Evolutionary conservation across 2,329 filamentous ascomycete genomes (phyloP).

Genomic region (Xylaria hypoxylon): DNA sequence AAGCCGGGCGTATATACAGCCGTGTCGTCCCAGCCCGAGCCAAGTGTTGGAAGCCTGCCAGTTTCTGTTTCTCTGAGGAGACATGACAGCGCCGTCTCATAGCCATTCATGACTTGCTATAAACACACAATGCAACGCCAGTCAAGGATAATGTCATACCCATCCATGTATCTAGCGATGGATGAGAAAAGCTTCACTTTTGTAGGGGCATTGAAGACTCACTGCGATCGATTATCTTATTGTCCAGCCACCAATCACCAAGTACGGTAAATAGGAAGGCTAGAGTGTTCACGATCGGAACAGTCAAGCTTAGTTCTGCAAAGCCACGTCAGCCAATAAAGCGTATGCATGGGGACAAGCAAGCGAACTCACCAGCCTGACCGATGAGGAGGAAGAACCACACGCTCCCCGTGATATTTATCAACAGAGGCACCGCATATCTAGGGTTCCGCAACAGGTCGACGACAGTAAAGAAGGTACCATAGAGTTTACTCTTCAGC

Average conservation of each 20-base stretch:
- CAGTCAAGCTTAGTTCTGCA: constrained; percentile 88
- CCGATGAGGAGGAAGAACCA: constrained; percentile 98
- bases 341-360: not conserved
- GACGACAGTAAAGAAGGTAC: constrained; percentile 77
- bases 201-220: constrained; percentile 49
- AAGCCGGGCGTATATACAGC: not conserved
- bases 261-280: constrained; percentile 96
- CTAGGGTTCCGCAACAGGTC: constrained; percentile 84
- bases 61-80: not conserved
- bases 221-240: constrained; percentile 88
- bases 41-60: not conserved
- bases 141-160: constrained; percentile 48
- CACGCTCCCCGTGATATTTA: constrained; percentile 92
- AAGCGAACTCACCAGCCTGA: constrained; percentile 78
- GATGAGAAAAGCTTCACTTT: constrained; percentile 30
- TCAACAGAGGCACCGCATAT: constrained; percentile 84
- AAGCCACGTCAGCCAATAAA: constrained; percentile 17
- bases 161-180: constrained; percentile 47
- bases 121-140: constrained; percentile 49
- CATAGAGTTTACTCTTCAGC: constrained; percentile 71
- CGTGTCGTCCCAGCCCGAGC: not conserved
- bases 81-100: not conserved
- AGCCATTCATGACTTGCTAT: constrained; percentile 46
- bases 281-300: constrained; percentile 93
- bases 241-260: constrained; percentile 94